phyloP scores from a whole-genome alignment of 164 flowering plant genomes.

The Magnolia kwangsiensis region DNA sequence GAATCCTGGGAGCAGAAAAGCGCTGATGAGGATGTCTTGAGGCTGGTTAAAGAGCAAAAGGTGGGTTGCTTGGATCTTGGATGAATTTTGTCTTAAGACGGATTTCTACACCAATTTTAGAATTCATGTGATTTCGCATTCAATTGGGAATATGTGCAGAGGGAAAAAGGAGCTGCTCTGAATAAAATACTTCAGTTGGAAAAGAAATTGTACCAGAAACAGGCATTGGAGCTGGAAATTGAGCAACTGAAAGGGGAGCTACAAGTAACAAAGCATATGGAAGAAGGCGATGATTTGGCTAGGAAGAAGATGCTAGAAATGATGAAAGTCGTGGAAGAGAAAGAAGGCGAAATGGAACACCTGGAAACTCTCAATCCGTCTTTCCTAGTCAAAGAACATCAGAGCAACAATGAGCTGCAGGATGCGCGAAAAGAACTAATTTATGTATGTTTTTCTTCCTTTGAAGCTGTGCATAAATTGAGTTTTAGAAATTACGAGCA shows the following conservation, averaged over 20 bases:
- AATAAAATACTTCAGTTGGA: conserved; percentile 46
- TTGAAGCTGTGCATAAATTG: too few relatives aligned
- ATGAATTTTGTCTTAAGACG: neutral
- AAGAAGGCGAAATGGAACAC: conserved; percentile 44
- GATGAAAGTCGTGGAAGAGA: conserved; percentile 37
- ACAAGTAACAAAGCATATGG: conserved; percentile 62
- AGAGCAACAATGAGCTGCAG: conserved; percentile 21
- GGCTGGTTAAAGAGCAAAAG: conserved; percentile 65
- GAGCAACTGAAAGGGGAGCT: conserved; percentile 58
- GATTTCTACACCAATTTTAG: neutral
- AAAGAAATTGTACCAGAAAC: conserved; percentile 60
- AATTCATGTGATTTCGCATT: neutral
- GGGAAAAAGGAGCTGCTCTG: conserved; percentile 50
- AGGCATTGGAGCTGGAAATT: conserved; percentile 68
- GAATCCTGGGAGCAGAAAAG: conserved; percentile 62
- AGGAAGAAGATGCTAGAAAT: conserved; percentile 35
- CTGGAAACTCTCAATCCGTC: conserved; percentile 40
- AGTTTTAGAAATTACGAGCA: too few relatives aligned
- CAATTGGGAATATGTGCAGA: conserved; percentile 33
- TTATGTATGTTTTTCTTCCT: conserved; percentile 25
- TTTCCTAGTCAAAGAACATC: conserved; percentile 52
- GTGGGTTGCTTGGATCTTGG: conserved; percentile 25
- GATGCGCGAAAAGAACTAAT: conserved; percentile 60
- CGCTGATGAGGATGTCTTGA: conserved; percentile 57
- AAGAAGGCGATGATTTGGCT: conserved; percentile 39